A percentile compares a stretch with the other conserved stretches of the same genome.
Evolutionary conservation across 2,329 filamentous ascomycete genomes (phyloP).

Genomic region (Xylaria sp.): DNA sequence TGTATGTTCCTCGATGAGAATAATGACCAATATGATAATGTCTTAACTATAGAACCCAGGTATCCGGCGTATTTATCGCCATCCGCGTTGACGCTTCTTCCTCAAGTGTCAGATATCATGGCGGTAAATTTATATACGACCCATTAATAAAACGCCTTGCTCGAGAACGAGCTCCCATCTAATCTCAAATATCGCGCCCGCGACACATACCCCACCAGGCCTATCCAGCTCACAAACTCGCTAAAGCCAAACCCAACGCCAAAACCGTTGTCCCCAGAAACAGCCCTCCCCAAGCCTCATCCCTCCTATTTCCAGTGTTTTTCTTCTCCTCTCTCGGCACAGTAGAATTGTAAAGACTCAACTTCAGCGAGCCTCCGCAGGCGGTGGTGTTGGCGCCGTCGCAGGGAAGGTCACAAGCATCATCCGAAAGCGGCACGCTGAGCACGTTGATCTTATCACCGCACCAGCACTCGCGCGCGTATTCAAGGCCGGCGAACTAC

Average conservation of each 20-base stretch:
- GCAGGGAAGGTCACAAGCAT: conserved; percentile 57
- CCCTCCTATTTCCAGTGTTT: background rate
- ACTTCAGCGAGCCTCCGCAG: conserved; percentile 59
- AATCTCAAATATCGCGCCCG: background rate
- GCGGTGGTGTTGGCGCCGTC: conserved; percentile 56
- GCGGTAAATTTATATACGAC: background rate
- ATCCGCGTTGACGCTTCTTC: background rate
- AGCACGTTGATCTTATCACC: conserved; percentile 54
- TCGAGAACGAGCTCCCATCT: no score
- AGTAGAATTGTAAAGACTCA: conserved; percentile 50
- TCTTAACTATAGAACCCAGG: conserved; percentile 1
- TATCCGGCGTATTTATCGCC: background rate
- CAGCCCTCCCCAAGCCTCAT: background rate
- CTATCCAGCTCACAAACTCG: background rate
- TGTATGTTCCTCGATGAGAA: conserved; percentile 3
- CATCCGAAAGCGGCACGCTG: conserved; percentile 52
- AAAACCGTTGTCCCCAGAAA: background rate
- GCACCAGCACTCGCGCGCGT: conserved; percentile 65
- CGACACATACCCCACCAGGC: background rate
- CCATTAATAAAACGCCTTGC: background rate
- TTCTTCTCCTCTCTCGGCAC: background rate
- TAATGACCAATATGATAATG: conserved; percentile 9
- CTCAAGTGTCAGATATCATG: background rate
- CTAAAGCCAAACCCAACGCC: conserved; percentile 10
- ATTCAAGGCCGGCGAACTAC: conserved; percentile 63